A percentile compares a stretch with the other conserved stretches of the same genome.
phyloP scores from a whole-genome alignment of 495 filamentous ascomycete genomes.

The Penicillium silybi region DNA sequence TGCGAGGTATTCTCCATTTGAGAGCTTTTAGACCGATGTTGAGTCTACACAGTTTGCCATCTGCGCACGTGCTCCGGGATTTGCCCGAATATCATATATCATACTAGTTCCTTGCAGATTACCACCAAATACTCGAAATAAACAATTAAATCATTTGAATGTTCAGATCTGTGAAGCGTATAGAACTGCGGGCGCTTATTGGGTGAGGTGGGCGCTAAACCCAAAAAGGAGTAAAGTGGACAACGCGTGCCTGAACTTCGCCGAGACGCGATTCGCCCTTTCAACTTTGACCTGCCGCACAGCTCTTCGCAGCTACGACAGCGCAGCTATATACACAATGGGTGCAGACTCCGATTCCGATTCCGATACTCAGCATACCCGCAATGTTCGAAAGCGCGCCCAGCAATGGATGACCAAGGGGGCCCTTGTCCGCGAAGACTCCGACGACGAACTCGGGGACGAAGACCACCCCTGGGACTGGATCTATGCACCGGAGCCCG shows the following conservation, averaged over 20 bases:
- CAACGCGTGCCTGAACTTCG: conserved; percentile 24
- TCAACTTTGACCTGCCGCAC: not conserved
- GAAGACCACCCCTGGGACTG: conserved; percentile 92
- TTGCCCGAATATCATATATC: too few species aligned
- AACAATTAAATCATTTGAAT: not conserved
- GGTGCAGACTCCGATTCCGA: conserved; percentile 12
- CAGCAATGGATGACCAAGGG: conserved; percentile 61
- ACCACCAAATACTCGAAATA: not conserved
- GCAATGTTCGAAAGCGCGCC: conserved; percentile 42
- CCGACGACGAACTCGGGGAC: conserved; percentile 83
- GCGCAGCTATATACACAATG: conserved; percentile 17
- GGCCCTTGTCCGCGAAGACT: conserved; percentile 74
- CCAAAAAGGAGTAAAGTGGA: conserved; percentile 37
- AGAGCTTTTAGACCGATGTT: too few species aligned
- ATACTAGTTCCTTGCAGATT: too few species aligned
- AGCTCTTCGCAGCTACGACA: not conserved
- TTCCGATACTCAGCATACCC: conserved; percentile 14
- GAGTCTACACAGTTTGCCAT: too few species aligned
- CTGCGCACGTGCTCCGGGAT: too few species aligned
- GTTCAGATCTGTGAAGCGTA: not conserved
- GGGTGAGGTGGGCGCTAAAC: conserved; percentile 22
- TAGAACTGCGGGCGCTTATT: conserved; percentile 6
- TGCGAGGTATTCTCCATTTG: too few species aligned
- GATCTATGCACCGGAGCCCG: conserved; percentile 60
- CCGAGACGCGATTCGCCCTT: conserved; percentile 16